These are phyloP conservation scores for Naganishia antarctica DNA, from an alignment of 768 basidiomycete species.

Conservation along the genomic window DNA sequence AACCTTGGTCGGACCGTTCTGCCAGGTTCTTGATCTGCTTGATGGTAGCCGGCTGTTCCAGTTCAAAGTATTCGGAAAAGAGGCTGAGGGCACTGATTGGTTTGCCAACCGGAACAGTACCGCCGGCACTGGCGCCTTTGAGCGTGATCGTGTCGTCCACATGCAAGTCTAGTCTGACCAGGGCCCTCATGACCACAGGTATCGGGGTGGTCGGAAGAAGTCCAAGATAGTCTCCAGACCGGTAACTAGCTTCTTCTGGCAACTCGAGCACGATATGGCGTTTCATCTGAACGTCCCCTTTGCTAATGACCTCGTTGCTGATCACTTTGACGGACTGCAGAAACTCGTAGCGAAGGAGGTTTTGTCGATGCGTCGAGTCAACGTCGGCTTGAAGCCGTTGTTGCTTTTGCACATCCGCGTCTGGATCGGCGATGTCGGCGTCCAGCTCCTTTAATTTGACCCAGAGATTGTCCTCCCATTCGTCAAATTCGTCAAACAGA, in stretches of 20 bases:
- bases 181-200: conserved; percentile 27
- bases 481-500: conserved; percentile 54
- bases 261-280: conserved; percentile 26
- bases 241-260: conserved; percentile 41
- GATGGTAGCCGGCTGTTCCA: conserved; percentile 55
- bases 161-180: conserved; percentile 28
- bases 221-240: conserved; percentile 55
- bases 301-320: conserved; percentile 26
- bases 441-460: not conserved
- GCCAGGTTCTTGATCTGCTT: conserved; percentile 51
- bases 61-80: conserved; percentile 54
- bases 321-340: conserved; percentile 22
- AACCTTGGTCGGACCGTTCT: conserved; percentile 37
- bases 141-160: conserved; percentile 39
- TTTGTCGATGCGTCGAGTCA: conserved; percentile 10
- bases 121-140: conserved; percentile 49
- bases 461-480: conserved; percentile 53
- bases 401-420: not conserved
- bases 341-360: conserved; percentile 19
- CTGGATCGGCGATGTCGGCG: not conserved
- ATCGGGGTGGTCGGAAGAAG: conserved; percentile 44
- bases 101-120: conserved; percentile 51
- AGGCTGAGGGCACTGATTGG: conserved; percentile 51
- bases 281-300: conserved; percentile 27
- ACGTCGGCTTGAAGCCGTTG: conserved; percentile 18